These are phyloP conservation scores for Dioscorea dumetorum DNA, from an alignment of 106 monocot species.

Conservation along the genomic window DNA sequence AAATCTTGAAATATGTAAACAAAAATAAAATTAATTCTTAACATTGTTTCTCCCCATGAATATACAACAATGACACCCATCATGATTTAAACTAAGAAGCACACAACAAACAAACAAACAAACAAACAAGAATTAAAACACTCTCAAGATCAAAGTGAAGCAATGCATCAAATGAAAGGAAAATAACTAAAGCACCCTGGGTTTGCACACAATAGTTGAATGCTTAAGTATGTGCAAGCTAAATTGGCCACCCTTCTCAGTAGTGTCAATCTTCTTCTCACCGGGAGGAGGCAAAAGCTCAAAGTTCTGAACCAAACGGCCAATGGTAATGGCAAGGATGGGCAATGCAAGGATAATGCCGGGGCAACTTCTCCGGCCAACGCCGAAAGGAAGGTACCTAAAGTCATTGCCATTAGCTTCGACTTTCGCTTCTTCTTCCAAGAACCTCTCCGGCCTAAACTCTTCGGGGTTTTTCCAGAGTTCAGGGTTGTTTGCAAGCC, in stretches of 20 bases:
- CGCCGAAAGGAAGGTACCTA: conserved; percentile 42
- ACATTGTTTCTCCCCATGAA: too few relatives aligned
- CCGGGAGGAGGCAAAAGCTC: conserved; percentile 50
- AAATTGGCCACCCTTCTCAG: conserved; percentile 52
- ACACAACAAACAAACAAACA: too few relatives aligned
- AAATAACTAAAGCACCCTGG: neutral
- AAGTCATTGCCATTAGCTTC: conserved; percentile 32
- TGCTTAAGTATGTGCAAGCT: conserved; percentile 51
- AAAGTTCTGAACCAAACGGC: conserved; percentile 40
- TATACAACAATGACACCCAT: too few relatives aligned
- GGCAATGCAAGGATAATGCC: conserved; percentile 54
- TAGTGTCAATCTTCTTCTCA: conserved; percentile 22
- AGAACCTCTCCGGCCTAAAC: conserved; percentile 55
- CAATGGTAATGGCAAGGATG: conserved; percentile 40
- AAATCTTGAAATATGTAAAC: too few relatives aligned
- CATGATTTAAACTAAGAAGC: too few relatives aligned
- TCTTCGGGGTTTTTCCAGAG: conserved; percentile 42
- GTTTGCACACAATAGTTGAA: conserved; percentile 35
- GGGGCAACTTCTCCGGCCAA: conserved; percentile 48
- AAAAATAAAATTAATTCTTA: too few relatives aligned
- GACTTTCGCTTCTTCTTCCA: conserved; percentile 40
- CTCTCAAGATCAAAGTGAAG: too few relatives aligned
- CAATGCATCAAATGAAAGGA: too few relatives aligned
- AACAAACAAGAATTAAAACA: too few relatives aligned
- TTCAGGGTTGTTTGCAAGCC: conserved; percentile 51